Conservation (phyloP, 2,329 filamentous ascomycete species). For the Fusarium torulosum region DNA sequence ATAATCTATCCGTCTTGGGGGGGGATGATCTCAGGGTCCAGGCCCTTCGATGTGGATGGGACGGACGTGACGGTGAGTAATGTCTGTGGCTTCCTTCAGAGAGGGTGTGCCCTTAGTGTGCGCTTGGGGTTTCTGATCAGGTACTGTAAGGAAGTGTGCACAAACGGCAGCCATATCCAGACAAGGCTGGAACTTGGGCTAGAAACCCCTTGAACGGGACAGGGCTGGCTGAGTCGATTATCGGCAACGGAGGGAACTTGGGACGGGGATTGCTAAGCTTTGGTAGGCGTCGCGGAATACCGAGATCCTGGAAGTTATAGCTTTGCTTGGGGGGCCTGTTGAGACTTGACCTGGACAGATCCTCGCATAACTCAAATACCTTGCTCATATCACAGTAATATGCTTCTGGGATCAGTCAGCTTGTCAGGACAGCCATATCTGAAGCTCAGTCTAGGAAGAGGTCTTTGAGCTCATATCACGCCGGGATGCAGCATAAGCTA, state of each 20-base stretch:
- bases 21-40: slow-evolving; percentile 47
- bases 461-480: slow-evolving; percentile 10
- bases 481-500: slow-evolving; percentile 14
- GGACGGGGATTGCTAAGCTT: slow-evolving; percentile 22
- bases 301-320: slow-evolving; percentile 4
- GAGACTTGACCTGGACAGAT: slow-evolving; percentile 1
- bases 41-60: slow-evolving; percentile 45
- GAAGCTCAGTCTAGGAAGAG: slow-evolving; percentile 1
- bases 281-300: slow-evolving; percentile 2
- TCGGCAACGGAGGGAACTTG: not conserved
- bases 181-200: slow-evolving; percentile 17
- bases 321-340: not conserved
- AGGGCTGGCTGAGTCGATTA: slow-evolving; percentile 13
- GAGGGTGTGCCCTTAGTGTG: slow-evolving; percentile 35
- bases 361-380: slow-evolving; percentile 17
- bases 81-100: slow-evolving; percentile 20
- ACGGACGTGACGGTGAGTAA: slow-evolving; percentile 34
- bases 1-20: slow-evolving; percentile 38
- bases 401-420: slow-evolving; percentile 1
- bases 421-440: slow-evolving; percentile 4
- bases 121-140: slow-evolving; percentile 11
- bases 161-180: slow-evolving; percentile 31
- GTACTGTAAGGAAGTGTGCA: slow-evolving; percentile 38
- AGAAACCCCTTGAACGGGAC: not conserved
- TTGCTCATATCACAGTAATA: not conserved